These are phyloP conservation scores for Thalassiosira gravida DNA, from an alignment of 352 stramenopile genomes.

Conservation along the genomic window DNA sequence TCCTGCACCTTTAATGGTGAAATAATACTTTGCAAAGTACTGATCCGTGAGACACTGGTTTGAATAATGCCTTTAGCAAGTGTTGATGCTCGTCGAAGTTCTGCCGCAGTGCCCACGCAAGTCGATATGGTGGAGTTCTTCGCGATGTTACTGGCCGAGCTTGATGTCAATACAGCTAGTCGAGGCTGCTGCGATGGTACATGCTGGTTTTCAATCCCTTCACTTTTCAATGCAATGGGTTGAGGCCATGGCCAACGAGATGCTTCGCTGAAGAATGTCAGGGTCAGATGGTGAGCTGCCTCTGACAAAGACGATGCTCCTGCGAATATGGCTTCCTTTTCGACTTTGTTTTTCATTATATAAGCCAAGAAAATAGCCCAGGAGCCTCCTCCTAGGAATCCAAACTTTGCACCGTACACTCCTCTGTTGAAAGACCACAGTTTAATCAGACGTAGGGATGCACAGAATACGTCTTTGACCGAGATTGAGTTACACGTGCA, in stretches of 20 bases:
- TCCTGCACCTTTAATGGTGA: conserved; percentile 4
- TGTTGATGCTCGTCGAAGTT: conserved; percentile 10
- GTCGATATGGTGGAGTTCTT: conserved; percentile 20
- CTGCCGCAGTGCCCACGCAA: conserved; percentile 13
- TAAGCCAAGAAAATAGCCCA: conserved; percentile 33
- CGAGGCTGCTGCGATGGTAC: neutral
- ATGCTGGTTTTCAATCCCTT: neutral
- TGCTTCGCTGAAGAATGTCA: conserved; percentile 25
- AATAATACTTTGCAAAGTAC: conserved; percentile 15
- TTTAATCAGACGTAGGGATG: conserved; percentile 37
- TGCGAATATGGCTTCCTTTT: neutral
- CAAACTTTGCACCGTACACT: conserved; percentile 35
- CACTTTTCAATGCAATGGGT: conserved; percentile 19
- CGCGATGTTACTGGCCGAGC: conserved; percentile 9
- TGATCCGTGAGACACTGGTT: neutral
- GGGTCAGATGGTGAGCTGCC: neutral
- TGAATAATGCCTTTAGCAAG: neutral
- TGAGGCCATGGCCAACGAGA: conserved; percentile 26
- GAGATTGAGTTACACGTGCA: neutral
- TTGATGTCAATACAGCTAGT: conserved; percentile 8
- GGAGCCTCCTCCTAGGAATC: conserved; percentile 33
- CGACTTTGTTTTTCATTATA: conserved; percentile 14
- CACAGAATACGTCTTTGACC: conserved; percentile 24
- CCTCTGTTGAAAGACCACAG: conserved; percentile 31
- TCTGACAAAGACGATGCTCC: neutral